phyloP scores from a whole-genome alignment of 495 filamentous ascomycete genomes.

The Trypethelium eluteriae region DNA sequence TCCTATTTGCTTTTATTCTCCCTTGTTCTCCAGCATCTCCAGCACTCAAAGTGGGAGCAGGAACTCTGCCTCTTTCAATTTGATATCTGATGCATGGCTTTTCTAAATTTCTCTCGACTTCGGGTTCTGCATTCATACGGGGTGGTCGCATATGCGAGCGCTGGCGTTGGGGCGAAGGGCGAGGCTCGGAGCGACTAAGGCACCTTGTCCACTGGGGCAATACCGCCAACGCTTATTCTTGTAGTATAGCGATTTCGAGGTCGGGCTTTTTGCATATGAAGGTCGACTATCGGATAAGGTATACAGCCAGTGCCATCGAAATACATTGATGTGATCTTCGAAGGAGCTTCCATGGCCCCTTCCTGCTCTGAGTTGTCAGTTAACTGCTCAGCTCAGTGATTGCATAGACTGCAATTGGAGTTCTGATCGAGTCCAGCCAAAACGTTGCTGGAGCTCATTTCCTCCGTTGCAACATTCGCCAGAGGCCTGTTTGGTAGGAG shows the following conservation, averaged over 20 bases:
- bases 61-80: not conserved
- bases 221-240: not conserved
- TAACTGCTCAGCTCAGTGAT: not conserved
- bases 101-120: not conserved
- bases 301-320: not conserved
- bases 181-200: not conserved
- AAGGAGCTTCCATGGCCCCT: not conserved
- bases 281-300: no score
- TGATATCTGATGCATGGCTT: not conserved
- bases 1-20: not conserved
- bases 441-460: no score
- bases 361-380: conserved; percentile 13
- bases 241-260: not conserved
- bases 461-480: no score
- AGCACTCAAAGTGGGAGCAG: no score
- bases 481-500: no score
- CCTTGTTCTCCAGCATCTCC: no score
- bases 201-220: no score
- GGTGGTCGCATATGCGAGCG: not conserved
- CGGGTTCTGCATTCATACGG: not conserved
- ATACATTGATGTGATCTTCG: not conserved
- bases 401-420: not conserved
- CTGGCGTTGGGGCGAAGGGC: not conserved
- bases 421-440: no score
- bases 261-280: no score